Conservation (phyloP, 805 yeast species). For the fission yeast (Schizosaccharomyces pombe) region DNA sequence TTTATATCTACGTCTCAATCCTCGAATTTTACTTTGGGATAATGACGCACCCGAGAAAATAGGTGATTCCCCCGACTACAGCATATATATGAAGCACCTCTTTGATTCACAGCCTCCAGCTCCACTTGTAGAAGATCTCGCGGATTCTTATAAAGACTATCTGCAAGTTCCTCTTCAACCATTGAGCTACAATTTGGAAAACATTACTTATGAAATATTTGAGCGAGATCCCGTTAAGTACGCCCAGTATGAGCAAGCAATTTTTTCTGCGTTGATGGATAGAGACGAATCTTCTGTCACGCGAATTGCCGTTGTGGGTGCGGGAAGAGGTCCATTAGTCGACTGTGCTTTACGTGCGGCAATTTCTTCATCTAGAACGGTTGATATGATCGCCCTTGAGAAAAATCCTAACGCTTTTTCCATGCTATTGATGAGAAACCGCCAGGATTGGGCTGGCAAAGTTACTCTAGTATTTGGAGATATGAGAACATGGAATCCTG, state of each 20-base stretch:
- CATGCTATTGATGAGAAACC: conserved; percentile 25
- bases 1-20: conserved; percentile 8
- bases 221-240: conserved; percentile 54
- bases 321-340: conserved; percentile 71
- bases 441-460: conserved; percentile 26
- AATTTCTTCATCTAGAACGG: conserved; percentile 10
- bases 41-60: neutral
- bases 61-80: conserved; percentile 14
- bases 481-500: conserved; percentile 28
- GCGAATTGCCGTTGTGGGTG: conserved; percentile 45
- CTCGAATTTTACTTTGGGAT: conserved; percentile 10
- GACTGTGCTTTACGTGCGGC: conserved; percentile 27
- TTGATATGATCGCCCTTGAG: conserved; percentile 37
- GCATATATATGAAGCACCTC: conserved; percentile 22
- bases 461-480: conserved; percentile 36
- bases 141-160: conserved; percentile 21
- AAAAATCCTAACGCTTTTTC: conserved; percentile 39
- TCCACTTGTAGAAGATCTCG: conserved; percentile 16
- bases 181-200: conserved; percentile 29
- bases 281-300: neutral
- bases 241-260: conserved; percentile 40
- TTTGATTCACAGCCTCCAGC: conserved; percentile 14
- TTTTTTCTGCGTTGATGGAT: conserved; percentile 25
- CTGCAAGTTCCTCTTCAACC: conserved; percentile 55
- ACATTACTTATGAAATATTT: conserved; percentile 40